Percentiles rank a stretch among this genome's conserved stretches.
Conservation (phyloP, 2,329 filamentous ascomycete species). For the Teratosphaeria epicoccoides region DNA sequence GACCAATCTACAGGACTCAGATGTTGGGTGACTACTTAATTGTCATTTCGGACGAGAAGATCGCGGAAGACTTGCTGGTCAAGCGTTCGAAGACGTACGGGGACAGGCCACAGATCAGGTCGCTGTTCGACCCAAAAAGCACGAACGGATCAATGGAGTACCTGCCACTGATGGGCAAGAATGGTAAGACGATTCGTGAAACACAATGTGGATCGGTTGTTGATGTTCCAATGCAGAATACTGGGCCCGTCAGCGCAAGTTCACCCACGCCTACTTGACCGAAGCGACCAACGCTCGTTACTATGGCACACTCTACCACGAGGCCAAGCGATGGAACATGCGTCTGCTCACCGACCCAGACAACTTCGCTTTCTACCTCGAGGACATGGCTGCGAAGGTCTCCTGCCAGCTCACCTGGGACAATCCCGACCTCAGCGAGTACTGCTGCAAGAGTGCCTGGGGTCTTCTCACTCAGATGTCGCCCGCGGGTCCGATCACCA, state of each 20-base stretch:
- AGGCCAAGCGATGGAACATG: slow-evolving; percentile 44
- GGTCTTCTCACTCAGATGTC: slow-evolving; percentile 25
- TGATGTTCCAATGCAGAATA: slow-evolving; percentile 12
- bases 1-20: slow-evolving; percentile 27
- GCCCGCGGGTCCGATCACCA: slow-evolving; percentile 24
- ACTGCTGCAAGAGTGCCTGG: slow-evolving; percentile 42
- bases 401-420: slow-evolving; percentile 47
- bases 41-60: slow-evolving; percentile 27
- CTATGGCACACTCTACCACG: slow-evolving; percentile 29
- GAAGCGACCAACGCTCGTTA: slow-evolving; percentile 27
- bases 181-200: not conserved
- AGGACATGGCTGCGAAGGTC: slow-evolving; percentile 49
- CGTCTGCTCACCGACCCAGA: slow-evolving; percentile 24
- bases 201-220: not conserved
- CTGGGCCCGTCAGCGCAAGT: slow-evolving; percentile 20
- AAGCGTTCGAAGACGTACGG: slow-evolving; percentile 23
- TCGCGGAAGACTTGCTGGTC: slow-evolving; percentile 26
- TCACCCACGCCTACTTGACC: slow-evolving; percentile 22
- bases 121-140: slow-evolving; percentile 45
- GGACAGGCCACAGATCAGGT: slow-evolving; percentile 27
- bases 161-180: slow-evolving; percentile 23
- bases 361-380: slow-evolving; percentile 30
- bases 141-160: slow-evolving; percentile 27
- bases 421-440: slow-evolving; percentile 38
- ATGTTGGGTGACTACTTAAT: slow-evolving; percentile 23